These are phyloP conservation scores for Starmerella stigmatis DNA, from an alignment of 805 yeast genomes.

Conservation along the genomic window DNA sequence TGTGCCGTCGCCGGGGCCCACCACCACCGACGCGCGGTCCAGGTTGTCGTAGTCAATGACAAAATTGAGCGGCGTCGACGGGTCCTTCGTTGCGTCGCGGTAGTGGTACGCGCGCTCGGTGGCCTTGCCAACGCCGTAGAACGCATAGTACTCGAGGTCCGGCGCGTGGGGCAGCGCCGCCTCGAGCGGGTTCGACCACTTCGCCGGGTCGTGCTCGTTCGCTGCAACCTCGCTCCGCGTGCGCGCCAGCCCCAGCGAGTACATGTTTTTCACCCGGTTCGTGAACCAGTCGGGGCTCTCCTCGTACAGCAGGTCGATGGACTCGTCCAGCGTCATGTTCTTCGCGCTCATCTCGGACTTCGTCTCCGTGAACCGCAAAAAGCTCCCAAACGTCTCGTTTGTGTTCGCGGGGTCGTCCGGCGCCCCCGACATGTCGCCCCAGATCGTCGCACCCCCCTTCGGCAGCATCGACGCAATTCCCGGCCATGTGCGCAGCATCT, in stretches of 20 bases:
- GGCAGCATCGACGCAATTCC: conserved; percentile 94
- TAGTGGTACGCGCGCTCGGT: conserved; percentile 90
- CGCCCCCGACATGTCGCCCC: conserved; percentile 65
- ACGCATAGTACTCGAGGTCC: conserved; percentile 73
- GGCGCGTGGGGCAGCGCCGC: conserved; percentile 90
- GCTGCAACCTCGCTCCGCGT: conserved; percentile 46
- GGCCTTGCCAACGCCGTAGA: conserved; percentile 94
- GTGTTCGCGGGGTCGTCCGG: conserved; percentile 43
- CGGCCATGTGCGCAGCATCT: conserved; percentile 78
- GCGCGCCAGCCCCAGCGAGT: conserved; percentile 67
- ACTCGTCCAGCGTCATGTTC: conserved; percentile 55
- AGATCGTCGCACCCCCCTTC: conserved; percentile 80
- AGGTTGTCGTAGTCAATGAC: conserved; percentile 58
- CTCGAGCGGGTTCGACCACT: conserved; percentile 94
- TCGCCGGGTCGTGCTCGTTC: conserved; percentile 62
- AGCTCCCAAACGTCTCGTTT: conserved; percentile 53
- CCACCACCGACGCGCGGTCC: conserved; percentile 46
- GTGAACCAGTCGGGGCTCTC: conserved; percentile 70
- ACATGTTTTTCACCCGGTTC: conserved; percentile 53
- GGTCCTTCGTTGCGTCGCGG: conserved; percentile 52
- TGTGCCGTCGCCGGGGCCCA: conserved; percentile 96
- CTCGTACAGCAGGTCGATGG: conserved; percentile 54
- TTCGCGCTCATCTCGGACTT: conserved; percentile 36
- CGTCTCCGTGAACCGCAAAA: conserved; percentile 51
- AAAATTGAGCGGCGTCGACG: conserved; percentile 46